Evolutionary conservation across 371 early-diverging fungal species (phyloP).

Genomic region (Lichtheimia hyalospora): DNA sequence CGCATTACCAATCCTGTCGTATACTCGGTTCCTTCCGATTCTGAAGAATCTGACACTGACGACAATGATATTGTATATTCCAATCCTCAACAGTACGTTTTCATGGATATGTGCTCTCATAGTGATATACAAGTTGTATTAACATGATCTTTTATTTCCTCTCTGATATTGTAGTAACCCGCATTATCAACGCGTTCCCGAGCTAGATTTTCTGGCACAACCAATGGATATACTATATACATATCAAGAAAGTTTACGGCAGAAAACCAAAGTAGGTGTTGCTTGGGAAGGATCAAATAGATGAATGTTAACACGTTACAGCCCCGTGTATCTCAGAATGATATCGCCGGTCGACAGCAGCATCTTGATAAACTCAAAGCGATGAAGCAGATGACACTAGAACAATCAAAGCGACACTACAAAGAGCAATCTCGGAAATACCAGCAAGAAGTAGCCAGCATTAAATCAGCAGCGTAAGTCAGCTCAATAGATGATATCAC

Average conservation of each 20-base stretch:
- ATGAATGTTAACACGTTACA: not conserved
- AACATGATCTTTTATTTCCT: not conserved
- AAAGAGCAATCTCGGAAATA: not conserved
- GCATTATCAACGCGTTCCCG: not conserved
- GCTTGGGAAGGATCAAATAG: not conserved
- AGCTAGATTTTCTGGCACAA: not conserved
- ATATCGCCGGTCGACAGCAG: not conserved
- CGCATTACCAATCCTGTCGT: slow-evolving; percentile 18
- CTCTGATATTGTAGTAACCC: slow-evolving; percentile 4
- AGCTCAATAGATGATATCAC: too few relatives aligned
- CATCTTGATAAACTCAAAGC: not conserved
- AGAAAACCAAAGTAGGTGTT: not conserved
- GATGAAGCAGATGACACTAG: not conserved
- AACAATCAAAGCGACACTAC: not conserved
- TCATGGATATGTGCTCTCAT: not conserved
- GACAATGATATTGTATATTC: not conserved
- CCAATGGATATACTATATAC: not conserved
- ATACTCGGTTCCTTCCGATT: slow-evolving; percentile 17
- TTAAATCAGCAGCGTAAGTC: too few relatives aligned
- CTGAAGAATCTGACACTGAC: slow-evolving; percentile 25
- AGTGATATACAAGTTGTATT: not conserved
- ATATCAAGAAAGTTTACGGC: not conserved
- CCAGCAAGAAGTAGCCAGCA: not conserved
- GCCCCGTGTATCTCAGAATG: not conserved
- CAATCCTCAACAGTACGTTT: not conserved